Base-by-base conservation (phyloP, 164 flowering plant genomes). In the Aristolochia californica region DNA sequence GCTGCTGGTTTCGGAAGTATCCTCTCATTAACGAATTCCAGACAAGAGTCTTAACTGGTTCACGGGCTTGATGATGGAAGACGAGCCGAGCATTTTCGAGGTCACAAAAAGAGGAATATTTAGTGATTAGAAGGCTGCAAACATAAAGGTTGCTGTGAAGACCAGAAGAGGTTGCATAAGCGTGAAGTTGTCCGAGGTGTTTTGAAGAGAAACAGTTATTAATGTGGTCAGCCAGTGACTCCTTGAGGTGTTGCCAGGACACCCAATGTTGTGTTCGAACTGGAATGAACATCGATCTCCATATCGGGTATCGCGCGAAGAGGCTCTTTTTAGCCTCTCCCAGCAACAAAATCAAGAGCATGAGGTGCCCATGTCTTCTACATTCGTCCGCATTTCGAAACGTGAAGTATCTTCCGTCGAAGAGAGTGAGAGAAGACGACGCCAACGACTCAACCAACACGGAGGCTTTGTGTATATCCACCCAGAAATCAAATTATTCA, bases 1-100 rank as follows among this genome's bases (percentile, higher is more conserved):
- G 23, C 21, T 22, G 50, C 15, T 43, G 48, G 43, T 64, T 57
- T 11, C 17, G 50, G 23, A 8, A 64, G 43, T 44, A 64, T 1
- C 61, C 67, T 25, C 67, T 49, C 26, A 64, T 57, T 51, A 64
- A 20, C 20, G 61, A 57, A 58, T 64, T 64, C 67, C 67, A 64
- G 21, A 64, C 28, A 51, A 64, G 61, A 25, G 62, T 8, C 43
- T 51, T 60, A 22, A 22, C 20, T 5, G 67, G 57, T 43, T 52
- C 55, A 1, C 22, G 24, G 13, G 10, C 13, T 1, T 15, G 34
- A 21, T 50, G 28, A 25, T 50, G 15, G 55, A 64, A 50, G 22
- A 50, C 48, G 9, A 13, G 43, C 23, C 20, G 48, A 2, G 61
- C 62, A 10, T 50, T 22, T 24, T 64, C 24, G 25, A 40, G 48